Percentiles rank a stretch among this genome's conserved stretches.
phyloP scores from a whole-genome alignment of 371 early-diverging fungal genomes.

The Basidiobolus meristosporus region DNA sequence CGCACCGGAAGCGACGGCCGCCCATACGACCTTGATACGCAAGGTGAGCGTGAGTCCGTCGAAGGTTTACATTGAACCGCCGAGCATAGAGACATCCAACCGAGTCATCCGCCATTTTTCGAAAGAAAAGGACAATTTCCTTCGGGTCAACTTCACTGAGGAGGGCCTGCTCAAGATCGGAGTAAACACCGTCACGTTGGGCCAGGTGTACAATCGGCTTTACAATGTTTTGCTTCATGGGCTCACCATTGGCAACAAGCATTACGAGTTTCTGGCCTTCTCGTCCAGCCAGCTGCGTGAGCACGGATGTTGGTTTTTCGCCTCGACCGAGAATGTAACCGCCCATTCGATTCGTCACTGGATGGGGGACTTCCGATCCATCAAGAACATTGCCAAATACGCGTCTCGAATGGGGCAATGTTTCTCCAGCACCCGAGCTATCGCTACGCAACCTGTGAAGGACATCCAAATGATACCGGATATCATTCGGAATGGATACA shows the following conservation, averaged over 20 bases:
- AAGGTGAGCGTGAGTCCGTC: constrained; percentile 41
- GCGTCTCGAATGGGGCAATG: constrained; percentile 60
- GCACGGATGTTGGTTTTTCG: constrained; percentile 58
- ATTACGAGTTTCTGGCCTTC: constrained; percentile 51
- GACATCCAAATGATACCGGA: constrained; percentile 29
- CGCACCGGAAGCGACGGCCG: constrained; percentile 8
- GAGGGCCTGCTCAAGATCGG: constrained; percentile 24
- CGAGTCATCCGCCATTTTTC: constrained; percentile 35
- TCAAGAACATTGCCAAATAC: constrained; percentile 48
- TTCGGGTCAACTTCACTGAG: constrained; percentile 47
- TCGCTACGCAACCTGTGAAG: constrained; percentile 9
- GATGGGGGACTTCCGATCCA: constrained; percentile 54
- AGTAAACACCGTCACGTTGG: constrained; percentile 7
- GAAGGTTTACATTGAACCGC: constrained; percentile 26
- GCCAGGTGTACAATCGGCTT: constrained; percentile 18
- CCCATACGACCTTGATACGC: constrained; percentile 23
- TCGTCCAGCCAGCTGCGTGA: constrained; percentile 44
- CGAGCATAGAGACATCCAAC: constrained; percentile 35
- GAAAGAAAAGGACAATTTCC: constrained; percentile 26
- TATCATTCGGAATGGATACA: constrained; percentile 24
- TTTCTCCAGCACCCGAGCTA: constrained; percentile 42
- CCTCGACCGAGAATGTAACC: constrained; percentile 13
- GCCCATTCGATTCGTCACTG: constrained; percentile 33
- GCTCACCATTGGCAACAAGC: constrained; percentile 26
- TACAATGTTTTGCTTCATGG: constrained; percentile 26